These are phyloP conservation scores for Nectriaceae sp. DNA, from an alignment of 2,329 filamentous ascomycete species.

Conservation along the genomic window DNA sequence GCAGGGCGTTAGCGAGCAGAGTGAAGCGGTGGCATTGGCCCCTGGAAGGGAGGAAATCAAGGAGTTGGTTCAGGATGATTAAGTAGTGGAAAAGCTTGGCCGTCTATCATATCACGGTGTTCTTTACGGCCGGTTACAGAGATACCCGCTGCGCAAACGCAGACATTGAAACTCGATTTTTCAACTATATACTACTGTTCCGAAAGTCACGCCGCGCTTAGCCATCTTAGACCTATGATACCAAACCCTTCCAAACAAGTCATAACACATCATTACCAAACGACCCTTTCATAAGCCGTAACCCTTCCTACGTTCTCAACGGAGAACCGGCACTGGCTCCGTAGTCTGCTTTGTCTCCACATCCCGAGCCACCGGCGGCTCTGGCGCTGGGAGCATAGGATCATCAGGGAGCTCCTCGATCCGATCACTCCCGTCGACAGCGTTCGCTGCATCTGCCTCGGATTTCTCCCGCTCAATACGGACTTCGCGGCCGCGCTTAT, in stretches of 20 bases:
- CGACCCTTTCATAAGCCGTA: no score
- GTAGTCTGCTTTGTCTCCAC: neutral
- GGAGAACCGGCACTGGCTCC: neutral
- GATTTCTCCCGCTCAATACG: constrained; percentile 64
- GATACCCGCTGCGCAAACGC: constrained; percentile 31
- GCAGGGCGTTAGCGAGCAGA: constrained; percentile 47
- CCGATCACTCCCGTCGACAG: constrained; percentile 40
- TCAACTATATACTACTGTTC: constrained; percentile 10
- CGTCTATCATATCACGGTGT: neutral
- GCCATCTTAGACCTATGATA: neutral
- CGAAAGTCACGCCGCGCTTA: no score
- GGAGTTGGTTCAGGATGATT: constrained; percentile 66
- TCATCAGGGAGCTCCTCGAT: constrained; percentile 55
- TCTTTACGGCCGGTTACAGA: constrained; percentile 6
- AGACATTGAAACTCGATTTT: constrained; percentile 17
- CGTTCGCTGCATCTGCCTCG: constrained; percentile 28
- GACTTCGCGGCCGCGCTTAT: constrained; percentile 88
- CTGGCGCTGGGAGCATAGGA: constrained; percentile 41
- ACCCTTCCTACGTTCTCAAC: neutral
- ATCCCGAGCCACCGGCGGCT: constrained; percentile 1
- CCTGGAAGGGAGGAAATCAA: constrained; percentile 61
- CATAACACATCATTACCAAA: neutral
- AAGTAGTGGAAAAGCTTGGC: constrained; percentile 4
- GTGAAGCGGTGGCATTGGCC: constrained; percentile 44
- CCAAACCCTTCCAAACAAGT: neutral